phyloP scores from a whole-genome alignment of 495 filamentous ascomycete genomes.

The Neurospora sp. region DNA sequence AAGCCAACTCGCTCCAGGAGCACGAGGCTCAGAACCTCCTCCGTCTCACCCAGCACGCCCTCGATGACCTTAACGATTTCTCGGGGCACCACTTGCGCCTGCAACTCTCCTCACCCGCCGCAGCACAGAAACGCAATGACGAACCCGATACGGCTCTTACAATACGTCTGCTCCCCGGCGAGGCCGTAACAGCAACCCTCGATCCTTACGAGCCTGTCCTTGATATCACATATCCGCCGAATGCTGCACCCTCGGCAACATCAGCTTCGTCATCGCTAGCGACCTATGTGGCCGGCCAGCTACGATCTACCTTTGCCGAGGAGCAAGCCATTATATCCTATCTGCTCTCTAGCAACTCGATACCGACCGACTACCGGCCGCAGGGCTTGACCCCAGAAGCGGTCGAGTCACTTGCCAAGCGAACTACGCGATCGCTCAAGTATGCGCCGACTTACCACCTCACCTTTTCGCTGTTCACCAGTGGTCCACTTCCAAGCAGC shows the following conservation, averaged over 20 bases:
- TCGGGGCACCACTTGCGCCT: slow-evolving; percentile 80
- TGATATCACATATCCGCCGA: slow-evolving; percentile 70
- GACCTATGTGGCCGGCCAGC: slow-evolving; percentile 65
- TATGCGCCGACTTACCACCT: slow-evolving; percentile 92
- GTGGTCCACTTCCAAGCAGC: slow-evolving; percentile 61
- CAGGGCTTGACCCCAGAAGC: slow-evolving; percentile 30
- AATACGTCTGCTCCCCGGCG: slow-evolving; percentile 57
- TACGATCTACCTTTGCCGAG: slow-evolving; percentile 73
- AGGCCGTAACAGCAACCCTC: slow-evolving; percentile 50
- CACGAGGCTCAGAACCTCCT: slow-evolving; percentile 68
- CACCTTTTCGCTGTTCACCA: slow-evolving; percentile 89
- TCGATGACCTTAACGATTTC: slow-evolving; percentile 87
- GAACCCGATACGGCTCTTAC: slow-evolving; percentile 51
- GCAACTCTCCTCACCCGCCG: slow-evolving; percentile 43
- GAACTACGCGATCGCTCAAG: slow-evolving; percentile 71
- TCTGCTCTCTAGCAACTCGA: slow-evolving; percentile 55
- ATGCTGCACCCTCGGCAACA: slow-evolving; percentile 56
- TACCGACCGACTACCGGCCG: slow-evolving; percentile 36
- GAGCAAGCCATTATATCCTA: slow-evolving; percentile 84
- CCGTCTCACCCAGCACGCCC: slow-evolving; percentile 75
- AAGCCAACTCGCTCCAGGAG: slow-evolving; percentile 55
- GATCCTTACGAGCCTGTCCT: slow-evolving; percentile 60
- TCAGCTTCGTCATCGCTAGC: slow-evolving; percentile 67
- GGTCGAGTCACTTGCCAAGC: slow-evolving; percentile 39
- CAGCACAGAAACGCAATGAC: slow-evolving; percentile 8